Percentiles rank a stretch among this genome's conserved stretches.
Evolutionary conservation across 495 filamentous ascomycete species (phyloP).

Genomic region (Hypoxylon perforatum): DNA sequence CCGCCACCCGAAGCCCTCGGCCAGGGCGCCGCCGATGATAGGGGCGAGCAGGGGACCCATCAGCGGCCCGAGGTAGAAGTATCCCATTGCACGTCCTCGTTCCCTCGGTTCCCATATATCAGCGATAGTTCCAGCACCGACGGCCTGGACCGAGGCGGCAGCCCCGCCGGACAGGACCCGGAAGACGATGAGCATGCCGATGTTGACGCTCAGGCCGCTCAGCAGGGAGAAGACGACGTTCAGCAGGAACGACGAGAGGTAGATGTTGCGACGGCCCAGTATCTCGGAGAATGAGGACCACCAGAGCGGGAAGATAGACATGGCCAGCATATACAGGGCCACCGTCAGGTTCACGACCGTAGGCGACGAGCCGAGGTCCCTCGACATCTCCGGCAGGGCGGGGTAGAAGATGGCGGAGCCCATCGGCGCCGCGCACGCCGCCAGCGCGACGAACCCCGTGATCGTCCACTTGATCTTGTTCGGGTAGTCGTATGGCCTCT

Average conservation of each 20-base stretch:
- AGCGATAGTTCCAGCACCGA: slow-evolving; percentile 91
- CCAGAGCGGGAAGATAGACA: slow-evolving; percentile 94
- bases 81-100: slow-evolving; percentile 88
- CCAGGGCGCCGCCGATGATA: slow-evolving; percentile 84
- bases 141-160: slow-evolving; percentile 88
- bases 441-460: slow-evolving; percentile 80
- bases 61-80: slow-evolving; percentile 93
- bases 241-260: slow-evolving; percentile 81
- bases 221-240: slow-evolving; percentile 83
- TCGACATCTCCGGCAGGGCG: slow-evolving; percentile 74
- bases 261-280: slow-evolving; percentile 84
- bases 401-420: slow-evolving; percentile 88
- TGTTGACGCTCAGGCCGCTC: slow-evolving; percentile 77
- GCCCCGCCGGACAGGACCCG: slow-evolving; percentile 84
- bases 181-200: slow-evolving; percentile 88
- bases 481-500: slow-evolving; percentile 77
- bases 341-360: slow-evolving; percentile 85
- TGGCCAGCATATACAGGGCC: slow-evolving; percentile 87
- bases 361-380: slow-evolving; percentile 71
- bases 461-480: slow-evolving; percentile 84
- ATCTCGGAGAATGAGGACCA: slow-evolving; percentile 93
- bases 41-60: slow-evolving; percentile 85
- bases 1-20: slow-evolving; percentile 79
- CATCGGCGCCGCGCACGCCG: slow-evolving; percentile 81
- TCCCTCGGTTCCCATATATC: slow-evolving; percentile 89